These are phyloP conservation scores for Cydonia oblonga DNA, from an alignment of 331 rosid species.

Conservation along the genomic window DNA sequence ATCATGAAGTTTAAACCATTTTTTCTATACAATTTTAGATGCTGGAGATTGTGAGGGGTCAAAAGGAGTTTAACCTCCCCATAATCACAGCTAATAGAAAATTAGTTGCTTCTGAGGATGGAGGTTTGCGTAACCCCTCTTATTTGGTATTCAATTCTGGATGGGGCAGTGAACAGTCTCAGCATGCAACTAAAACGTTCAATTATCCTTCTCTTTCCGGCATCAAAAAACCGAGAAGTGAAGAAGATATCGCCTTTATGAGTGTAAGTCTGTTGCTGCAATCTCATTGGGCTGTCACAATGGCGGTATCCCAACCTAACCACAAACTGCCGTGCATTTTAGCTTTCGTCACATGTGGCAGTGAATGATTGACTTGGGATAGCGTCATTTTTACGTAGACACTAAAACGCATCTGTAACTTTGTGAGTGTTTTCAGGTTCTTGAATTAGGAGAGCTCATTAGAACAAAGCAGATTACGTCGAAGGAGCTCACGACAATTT, in stretches of 20 bases:
- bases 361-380: too few relatives aligned
- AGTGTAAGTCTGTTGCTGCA: slow-evolving; percentile 33
- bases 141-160: slow-evolving; percentile 48
- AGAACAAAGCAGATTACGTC: slow-evolving; percentile 66
- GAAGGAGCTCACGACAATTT: slow-evolving; percentile 55
- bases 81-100: slow-evolving; percentile 47
- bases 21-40: slow-evolving; percentile 23
- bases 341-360: too few relatives aligned
- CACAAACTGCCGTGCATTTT: too few relatives aligned
- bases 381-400: too few relatives aligned
- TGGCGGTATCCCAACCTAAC: too few relatives aligned
- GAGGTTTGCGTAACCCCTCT: slow-evolving; percentile 60
- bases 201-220: slow-evolving; percentile 25
- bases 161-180: slow-evolving; percentile 26
- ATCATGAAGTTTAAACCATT: neutral
- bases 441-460: slow-evolving; percentile 65
- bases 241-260: slow-evolving; percentile 67
- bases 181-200: slow-evolving; percentile 23
- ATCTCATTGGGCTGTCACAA: neutral
- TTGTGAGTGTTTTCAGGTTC: slow-evolving; percentile 34
- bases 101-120: slow-evolving; percentile 61
- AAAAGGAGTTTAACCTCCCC: slow-evolving; percentile 43
- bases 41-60: slow-evolving; percentile 44
- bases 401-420: too few relatives aligned
- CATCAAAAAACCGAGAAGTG: slow-evolving; percentile 43